Evolutionary conservation across 2,329 filamentous ascomycete genomes (phyloP), one percentile per base, ranked within the genome.

Genomic region (Fusarium pseudocircinatum): DNA sequence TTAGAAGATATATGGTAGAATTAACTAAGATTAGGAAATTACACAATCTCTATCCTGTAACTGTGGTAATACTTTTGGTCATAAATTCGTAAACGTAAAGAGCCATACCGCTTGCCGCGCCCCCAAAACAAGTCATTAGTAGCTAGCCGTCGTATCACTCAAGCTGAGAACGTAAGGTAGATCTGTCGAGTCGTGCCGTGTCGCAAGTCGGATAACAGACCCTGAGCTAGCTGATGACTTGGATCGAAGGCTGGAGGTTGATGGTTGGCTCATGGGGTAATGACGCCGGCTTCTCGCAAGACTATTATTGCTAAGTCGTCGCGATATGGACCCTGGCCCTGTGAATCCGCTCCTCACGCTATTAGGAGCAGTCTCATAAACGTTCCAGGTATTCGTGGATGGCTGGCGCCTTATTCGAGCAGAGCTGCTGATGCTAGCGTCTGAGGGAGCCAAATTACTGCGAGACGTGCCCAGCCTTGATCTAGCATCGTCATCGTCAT

Each of bases 291-390:
- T 83, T 75, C 83, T 84, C 36, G 85, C 82, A 62, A 87, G 84
- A 67, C 80, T 85, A 62, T 79, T 80, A 49, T 76, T 75, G 67
- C 82, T 85, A 14, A 78, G 80, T 56, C 77, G 81, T 34, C 81
- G 81, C 26, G 84, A 84, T 24, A 83, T 54, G n/a, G 77, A 63
- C 11, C 75, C 65, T 18, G 28, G 49, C 5, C 72, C 82, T n/a
- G 81, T 80, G 22, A 75, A 79, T 16, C 81, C 83, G 65, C 85
- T 87, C 49, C 82, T 83, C 12, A 87, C 84, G 32, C 87, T 89
- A n/a, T 86, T 88, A 1, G 87, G 87, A 22, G 87, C 87, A 12
- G 87, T 89, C 59, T 84, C 82, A 72, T 85, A 89, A 28, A 84
- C 80, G 47, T 80, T 82, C 82, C 85, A 83, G 13, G 83, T 85